These are phyloP conservation scores for Arctium lappa DNA, from an alignment of 129 eudicot genomes.

Conservation along the genomic window DNA sequence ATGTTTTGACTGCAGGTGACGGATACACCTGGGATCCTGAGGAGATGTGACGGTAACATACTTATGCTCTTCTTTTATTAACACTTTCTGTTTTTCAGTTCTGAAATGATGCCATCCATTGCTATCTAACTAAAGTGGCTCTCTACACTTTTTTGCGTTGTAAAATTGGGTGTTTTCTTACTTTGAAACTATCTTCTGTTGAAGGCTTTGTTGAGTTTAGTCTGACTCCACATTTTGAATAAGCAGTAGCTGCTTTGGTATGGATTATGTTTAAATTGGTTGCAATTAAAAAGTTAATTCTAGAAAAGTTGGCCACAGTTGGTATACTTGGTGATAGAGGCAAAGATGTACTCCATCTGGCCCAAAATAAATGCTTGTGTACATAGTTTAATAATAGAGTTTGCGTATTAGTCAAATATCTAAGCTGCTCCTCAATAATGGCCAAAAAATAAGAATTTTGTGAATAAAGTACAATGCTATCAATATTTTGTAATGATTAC, in stretches of 20 bases:
- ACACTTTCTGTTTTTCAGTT: background rate
- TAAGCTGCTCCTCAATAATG: background rate
- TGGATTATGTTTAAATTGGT: no score
- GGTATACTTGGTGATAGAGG: background rate
- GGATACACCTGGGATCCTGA: conserved; percentile 88
- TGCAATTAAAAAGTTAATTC: no score
- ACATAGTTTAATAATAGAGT: background rate
- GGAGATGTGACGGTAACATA: conserved; percentile 80
- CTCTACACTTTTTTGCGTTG: background rate
- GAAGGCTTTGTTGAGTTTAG: no score
- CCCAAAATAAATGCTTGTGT: no score
- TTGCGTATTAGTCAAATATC: background rate
- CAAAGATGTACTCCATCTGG: background rate
- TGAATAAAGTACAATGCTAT: background rate
- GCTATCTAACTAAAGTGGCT: background rate
- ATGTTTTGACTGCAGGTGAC: conserved; percentile 66
- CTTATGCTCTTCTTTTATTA: conserved; percentile 8
- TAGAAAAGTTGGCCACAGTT: background rate
- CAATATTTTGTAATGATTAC: background rate
- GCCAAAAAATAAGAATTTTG: background rate
- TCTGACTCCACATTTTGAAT: no score
- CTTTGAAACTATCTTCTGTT: no score
- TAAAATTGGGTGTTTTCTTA: background rate
- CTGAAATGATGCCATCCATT: background rate
- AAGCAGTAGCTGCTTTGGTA: no score